Base-by-base conservation (phyloP, 2,329 filamentous ascomycete genomes). In the Westerdykella sp. region DNA sequence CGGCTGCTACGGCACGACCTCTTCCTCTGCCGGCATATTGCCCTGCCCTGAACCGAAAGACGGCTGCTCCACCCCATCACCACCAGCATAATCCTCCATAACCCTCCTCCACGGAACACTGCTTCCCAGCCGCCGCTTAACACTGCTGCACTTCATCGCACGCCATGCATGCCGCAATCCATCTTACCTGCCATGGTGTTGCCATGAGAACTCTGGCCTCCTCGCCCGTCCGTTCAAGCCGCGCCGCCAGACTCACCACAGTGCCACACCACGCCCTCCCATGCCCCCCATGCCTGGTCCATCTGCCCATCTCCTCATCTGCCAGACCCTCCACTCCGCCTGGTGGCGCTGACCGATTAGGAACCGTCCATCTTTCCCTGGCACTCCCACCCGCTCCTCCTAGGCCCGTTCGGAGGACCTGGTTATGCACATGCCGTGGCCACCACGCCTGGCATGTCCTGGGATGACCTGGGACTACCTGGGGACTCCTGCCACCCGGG, bases 1-100 rank as follows among this genome's bases (percentile, higher is more conserved):
- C 60, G 60, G 59, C 53, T 63, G 55, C 60, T 62, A 63, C 63
- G 60, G 62, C 59, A 63, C 56, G 54, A 56, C 49, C 52, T 54
- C 53, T 53, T 54, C 49, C 57, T 55, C 46, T 62, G 54, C 56
- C 61, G 56, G 56, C 61, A 65, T 56, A 52, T 56, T 54, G 56
- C 48, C 51, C 55, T 54, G 51, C 54, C 57, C 59, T 56, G 59
- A 53, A 53, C 58, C 50, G 46, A 54, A 28, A 28, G 25, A 28
- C 25, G 25, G 25, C 49, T 41, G 44, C 53, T 49, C 45, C 53
- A 41, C 49, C 39, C 43, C 53, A 50, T 46, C 54, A 41, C 49
- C 40, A 46, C 40, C 48, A 50, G 41, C 59, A 59, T 62, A 40
- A 59, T 49, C 51, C 45, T 48, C 36, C 46, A 58, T 53, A 36